Evolutionary conservation across 169 alveolate species (phyloP).

Genomic region (Cryptosporidium sp.): DNA sequence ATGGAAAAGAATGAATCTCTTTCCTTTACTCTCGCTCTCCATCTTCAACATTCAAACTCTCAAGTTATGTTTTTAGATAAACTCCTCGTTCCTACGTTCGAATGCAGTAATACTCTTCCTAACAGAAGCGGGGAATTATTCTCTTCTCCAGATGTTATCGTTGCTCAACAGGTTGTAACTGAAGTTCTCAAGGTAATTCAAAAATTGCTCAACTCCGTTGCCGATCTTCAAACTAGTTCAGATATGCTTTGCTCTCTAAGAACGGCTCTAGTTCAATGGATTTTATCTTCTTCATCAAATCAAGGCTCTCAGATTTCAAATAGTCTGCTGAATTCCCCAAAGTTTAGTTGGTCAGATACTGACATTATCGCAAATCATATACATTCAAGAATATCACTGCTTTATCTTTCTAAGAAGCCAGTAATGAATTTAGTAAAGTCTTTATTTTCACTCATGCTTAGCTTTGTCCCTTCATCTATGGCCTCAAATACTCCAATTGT

Average conservation of each 20-base stretch:
- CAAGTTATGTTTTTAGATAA: constrained; percentile 26
- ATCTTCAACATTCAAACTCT: constrained; percentile 56
- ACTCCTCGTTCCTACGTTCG: constrained; percentile 4
- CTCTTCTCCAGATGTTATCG: constrained; percentile 32
- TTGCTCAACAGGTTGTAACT: constrained; percentile 61
- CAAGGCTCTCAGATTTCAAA: not conserved
- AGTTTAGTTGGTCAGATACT: constrained; percentile 38
- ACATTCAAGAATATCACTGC: not conserved
- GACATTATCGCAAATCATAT: constrained; percentile 41
- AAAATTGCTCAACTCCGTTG: constrained; percentile 14
- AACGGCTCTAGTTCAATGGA: constrained; percentile 53
- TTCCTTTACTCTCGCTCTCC: constrained; percentile 39
- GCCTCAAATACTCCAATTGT: constrained; percentile 23
- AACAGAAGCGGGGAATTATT: constrained; percentile 39
- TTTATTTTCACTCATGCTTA: constrained; percentile 13
- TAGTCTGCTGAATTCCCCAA: constrained; percentile 14
- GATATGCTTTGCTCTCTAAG: constrained; percentile 36
- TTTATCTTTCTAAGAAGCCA: constrained; percentile 38
- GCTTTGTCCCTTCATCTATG: constrained; percentile 28
- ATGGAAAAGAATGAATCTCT: constrained; percentile 26
- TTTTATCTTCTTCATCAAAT: constrained; percentile 29
- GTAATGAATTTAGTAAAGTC: constrained; percentile 53
- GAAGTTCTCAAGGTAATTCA: constrained; percentile 24
- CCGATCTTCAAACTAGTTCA: constrained; percentile 19
- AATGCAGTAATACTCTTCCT: constrained; percentile 20